These are phyloP conservation scores for Ophiostoma ulmi DNA, from an alignment of 2,329 filamentous ascomycete genomes.

Conservation along the genomic window DNA sequence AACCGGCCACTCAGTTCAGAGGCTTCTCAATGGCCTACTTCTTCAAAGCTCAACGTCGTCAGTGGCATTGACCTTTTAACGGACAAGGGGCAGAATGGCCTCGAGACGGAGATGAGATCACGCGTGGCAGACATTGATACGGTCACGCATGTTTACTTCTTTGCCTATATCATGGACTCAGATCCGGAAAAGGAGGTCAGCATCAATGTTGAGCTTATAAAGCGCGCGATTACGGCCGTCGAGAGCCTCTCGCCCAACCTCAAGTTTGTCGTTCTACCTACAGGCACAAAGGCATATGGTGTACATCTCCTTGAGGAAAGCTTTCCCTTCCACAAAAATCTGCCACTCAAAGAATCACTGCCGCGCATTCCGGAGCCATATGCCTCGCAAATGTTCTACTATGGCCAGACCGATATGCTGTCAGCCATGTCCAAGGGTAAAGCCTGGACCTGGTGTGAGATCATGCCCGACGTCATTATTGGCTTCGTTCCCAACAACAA, in stretches of 20 bases:
- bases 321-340: neutral
- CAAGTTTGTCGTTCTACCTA: constrained; percentile 39
- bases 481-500: constrained; percentile 43
- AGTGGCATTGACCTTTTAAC: constrained; percentile 37
- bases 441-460: constrained; percentile 41
- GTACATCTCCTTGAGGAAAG: constrained; percentile 30
- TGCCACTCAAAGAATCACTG: constrained; percentile 22
- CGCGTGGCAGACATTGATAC: constrained; percentile 36
- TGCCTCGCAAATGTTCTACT: constrained; percentile 44
- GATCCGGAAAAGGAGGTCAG: constrained; percentile 33
- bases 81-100: constrained; percentile 29
- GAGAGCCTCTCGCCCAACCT: constrained; percentile 37
- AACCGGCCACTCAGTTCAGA: constrained; percentile 39
- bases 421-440: constrained; percentile 36
- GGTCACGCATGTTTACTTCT: constrained; percentile 43
- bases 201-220: constrained; percentile 38
- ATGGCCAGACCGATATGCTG: constrained; percentile 41
- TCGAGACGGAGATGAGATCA: constrained; percentile 21
- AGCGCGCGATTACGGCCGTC: constrained; percentile 37
- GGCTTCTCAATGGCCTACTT: constrained; percentile 32
- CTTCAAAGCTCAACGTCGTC: constrained; percentile 34
- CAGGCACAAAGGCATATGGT: constrained; percentile 40
- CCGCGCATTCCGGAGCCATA: constrained; percentile 41
- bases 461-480: constrained; percentile 41
- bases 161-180: constrained; percentile 37